phyloP scores from a whole-genome alignment of 106 monocot genomes.

The Posidonia australis region DNA sequence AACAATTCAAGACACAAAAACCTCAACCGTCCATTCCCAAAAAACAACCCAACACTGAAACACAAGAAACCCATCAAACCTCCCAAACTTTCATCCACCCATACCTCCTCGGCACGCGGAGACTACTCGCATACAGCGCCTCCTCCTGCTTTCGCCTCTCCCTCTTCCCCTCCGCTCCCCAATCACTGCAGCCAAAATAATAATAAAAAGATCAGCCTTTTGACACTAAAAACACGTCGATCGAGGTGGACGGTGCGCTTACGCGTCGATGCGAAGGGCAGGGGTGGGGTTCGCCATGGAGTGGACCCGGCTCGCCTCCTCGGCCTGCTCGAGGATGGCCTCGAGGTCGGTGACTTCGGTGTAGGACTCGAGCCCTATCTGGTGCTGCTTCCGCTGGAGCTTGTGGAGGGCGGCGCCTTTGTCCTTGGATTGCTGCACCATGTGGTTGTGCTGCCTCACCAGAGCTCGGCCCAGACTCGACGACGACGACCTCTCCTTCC shows the following conservation, averaged over 20 bases:
- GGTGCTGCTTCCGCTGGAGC: constrained; percentile 14
- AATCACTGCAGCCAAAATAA: not conserved
- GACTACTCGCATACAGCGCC: constrained; percentile 64
- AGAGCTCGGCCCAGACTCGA: constrained; percentile 52
- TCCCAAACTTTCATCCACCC: too few species aligned
- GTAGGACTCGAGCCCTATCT: constrained; percentile 47
- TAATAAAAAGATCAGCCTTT: not conserved
- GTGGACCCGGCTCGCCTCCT: constrained; percentile 4
- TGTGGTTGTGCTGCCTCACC: constrained; percentile 73
- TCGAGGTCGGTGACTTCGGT: constrained; percentile 85
- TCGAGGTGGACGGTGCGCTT: not conserved
- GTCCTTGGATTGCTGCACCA: constrained; percentile 51
- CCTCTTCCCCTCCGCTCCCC: not conserved
- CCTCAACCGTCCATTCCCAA: too few species aligned
- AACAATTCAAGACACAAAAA: constrained; percentile 1
- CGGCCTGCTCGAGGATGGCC: constrained; percentile 48
- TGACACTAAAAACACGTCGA: not conserved
- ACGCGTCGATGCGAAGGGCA: not conserved
- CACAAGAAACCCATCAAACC: too few species aligned
- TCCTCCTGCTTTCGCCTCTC: constrained; percentile 52
- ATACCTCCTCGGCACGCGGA: constrained; percentile 77
- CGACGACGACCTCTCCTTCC: not conserved
- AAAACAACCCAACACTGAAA: not conserved
- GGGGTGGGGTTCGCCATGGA: constrained; percentile 5
- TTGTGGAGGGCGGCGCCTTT: constrained; percentile 28